phyloP scores from a whole-genome alignment of 1,284 basidiomycete genomes.

The Puccinia polysora region DNA sequence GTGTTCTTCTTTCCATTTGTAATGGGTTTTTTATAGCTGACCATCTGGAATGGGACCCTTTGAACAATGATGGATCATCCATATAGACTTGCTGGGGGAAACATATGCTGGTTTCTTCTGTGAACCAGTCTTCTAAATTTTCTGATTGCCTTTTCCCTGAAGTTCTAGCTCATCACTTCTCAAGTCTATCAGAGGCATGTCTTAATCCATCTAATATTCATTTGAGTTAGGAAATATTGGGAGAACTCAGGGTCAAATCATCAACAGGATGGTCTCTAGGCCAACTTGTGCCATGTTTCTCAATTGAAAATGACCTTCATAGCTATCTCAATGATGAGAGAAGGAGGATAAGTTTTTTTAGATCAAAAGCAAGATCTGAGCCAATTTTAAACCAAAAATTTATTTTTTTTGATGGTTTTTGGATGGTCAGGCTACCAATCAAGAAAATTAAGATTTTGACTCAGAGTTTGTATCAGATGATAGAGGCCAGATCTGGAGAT shows the following conservation, averaged over 20 bases:
- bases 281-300: background rate
- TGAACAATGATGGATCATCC: no score
- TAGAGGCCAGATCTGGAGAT: conserved; percentile 1
- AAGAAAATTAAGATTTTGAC: conserved; percentile 6
- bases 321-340: background rate
- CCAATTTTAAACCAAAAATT: conserved; percentile 8
- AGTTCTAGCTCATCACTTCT: background rate
- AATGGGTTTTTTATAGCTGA: no score
- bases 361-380: background rate
- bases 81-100: no score
- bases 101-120: no score
- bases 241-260: conserved; percentile 14
- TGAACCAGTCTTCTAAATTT: background rate
- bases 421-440: background rate
- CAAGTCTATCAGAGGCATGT: background rate
- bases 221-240: conserved; percentile 1
- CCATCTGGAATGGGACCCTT: no score
- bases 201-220: conserved; percentile 1
- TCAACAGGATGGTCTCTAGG: background rate
- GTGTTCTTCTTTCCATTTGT: no score
- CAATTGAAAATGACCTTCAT: background rate
- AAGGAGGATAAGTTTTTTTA: background rate
- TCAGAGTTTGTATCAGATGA: background rate
- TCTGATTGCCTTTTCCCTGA: background rate
- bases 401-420: background rate